Base-by-base conservation (phyloP, 495 filamentous ascomycete genomes). In the Penicillium maclennaniae region DNA sequence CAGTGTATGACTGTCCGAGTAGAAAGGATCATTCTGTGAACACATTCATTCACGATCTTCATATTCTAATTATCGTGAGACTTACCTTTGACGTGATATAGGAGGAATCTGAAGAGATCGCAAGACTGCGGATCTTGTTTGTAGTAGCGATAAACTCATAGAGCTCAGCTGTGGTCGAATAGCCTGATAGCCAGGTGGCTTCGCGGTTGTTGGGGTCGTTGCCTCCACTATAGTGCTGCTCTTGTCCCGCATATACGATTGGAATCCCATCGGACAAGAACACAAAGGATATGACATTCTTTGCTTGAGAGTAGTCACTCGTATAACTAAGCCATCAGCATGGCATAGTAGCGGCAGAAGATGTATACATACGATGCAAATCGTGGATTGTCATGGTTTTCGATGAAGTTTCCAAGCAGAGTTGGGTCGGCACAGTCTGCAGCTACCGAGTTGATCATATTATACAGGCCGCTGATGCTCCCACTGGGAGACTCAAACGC, bases 351-450 rank as follows among this genome's bases (percentile, higher is more conserved):
- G 42, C 8, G 0, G 12, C 2, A 20, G 1, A 2, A 9, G 0
- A 16, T 1, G 10, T 1, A 31, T 0, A 45, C 61, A 49, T 59
- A 75, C 69, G 73, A 83, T 8, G 86, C 67, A 61, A 88, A 89
- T 3, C 88, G 80, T 6, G 80, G 72, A 17, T 83, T 78, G 65
- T 95, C 89, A 60, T 95, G 89, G 62, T 95, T 95, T 58, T 92
- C 89, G 16, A 85, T 62, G 66, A 95, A 95, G 14, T 79, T 84
- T 34, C 88, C 87, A 4, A 89, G 76, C 3, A 89, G 67, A 5
- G 79, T 85, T 2, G 79, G 73, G 58, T 90, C 87, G 1, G 66
- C 53, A 56, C 85, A 88, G 40, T 54, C 56, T 2, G 61, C 68
- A 16, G 80, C 79, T 21, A 89, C 71, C 3, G 70, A 69, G 59